Conservation (phyloP, 176 grass and related monocot species). For the Puccinellia tenuiflora region DNA sequence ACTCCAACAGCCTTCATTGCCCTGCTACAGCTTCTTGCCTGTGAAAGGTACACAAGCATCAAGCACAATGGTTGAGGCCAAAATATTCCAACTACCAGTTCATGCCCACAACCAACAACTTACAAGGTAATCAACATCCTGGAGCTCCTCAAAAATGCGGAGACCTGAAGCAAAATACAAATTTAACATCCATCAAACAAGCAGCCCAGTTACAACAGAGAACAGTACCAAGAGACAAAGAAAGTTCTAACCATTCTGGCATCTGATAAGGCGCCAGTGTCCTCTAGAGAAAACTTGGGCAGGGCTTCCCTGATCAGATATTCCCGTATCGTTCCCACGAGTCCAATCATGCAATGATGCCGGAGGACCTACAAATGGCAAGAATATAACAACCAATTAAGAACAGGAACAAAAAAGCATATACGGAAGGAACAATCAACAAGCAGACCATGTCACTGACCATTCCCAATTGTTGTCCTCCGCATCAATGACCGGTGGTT, state of each 20-base stretch:
- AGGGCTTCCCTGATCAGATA: conserved; percentile 54
- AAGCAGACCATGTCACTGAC: conserved; percentile 34
- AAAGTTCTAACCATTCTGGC: conserved; percentile 87
- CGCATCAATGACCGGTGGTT: conserved; percentile 54
- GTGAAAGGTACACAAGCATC: conserved; percentile 28
- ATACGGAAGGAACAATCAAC: background rate
- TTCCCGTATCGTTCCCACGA: conserved; percentile 57
- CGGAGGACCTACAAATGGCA: conserved; percentile 62
- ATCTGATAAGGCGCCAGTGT: conserved; percentile 95
- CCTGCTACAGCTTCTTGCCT: conserved; percentile 93
- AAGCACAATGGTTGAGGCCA: conserved; percentile 11
- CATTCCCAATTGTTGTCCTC: conserved; percentile 97
- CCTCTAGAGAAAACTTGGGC: conserved; percentile 91
- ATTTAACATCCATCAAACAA: conserved; percentile 22
- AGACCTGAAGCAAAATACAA: conserved; percentile 52
- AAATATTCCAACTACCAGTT: conserved; percentile 21
- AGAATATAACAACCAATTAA: conserved; percentile 25
- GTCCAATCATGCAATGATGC: conserved; percentile 94
- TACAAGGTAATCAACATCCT: conserved; percentile 97
- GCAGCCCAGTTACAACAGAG: background rate
- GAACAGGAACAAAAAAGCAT: conserved; percentile 1
- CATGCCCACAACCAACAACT: conserved; percentile 43
- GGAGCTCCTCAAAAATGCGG: conserved; percentile 95
- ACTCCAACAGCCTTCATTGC: conserved; percentile 99
- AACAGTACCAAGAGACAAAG: background rate